Evolutionary conservation across 1,284 basidiomycete species (phyloP).

Genomic region (Ganoderma lingzhi): DNA sequence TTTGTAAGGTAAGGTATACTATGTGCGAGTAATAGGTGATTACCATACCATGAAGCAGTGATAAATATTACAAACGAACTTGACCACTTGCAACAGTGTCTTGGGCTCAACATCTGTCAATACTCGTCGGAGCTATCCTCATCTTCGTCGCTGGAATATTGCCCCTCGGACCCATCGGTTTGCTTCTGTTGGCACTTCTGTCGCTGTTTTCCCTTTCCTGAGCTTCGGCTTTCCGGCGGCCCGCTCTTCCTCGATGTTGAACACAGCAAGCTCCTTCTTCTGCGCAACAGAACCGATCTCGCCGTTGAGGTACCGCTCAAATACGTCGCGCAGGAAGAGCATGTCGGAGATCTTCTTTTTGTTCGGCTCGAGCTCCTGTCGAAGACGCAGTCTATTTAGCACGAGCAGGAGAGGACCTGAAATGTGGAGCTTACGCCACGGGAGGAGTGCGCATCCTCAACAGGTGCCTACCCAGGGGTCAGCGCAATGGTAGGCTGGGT

Average conservation of each 20-base stretch:
- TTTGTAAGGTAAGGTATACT: not conserved
- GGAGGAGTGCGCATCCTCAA: conserved; percentile 19
- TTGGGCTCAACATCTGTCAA: not conserved
- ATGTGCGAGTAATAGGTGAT: not conserved
- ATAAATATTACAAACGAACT: not conserved
- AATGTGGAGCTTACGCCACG: conserved; percentile 12
- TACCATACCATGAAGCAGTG: not conserved
- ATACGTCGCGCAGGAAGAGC: conserved; percentile 19
- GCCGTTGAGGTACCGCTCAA: conserved; percentile 27
- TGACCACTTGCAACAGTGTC: not conserved
- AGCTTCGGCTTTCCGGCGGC: conserved; percentile 6
- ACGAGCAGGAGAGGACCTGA: not conserved
- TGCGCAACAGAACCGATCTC: conserved; percentile 26
- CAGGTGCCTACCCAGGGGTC: conserved; percentile 13
- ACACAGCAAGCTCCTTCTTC: conserved; percentile 30
- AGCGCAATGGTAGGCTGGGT: not conserved
- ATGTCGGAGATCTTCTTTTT: conserved; percentile 23
- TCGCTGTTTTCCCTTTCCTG: not conserved
- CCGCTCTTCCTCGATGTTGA: conserved; percentile 12
- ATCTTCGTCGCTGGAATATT: conserved; percentile 12
- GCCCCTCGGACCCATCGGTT: not conserved
- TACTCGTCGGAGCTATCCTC: conserved; percentile 1
- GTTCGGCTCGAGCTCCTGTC: conserved; percentile 21
- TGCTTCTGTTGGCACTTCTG: conserved; percentile 4
- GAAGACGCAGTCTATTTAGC: not conserved